Base-by-base conservation (phyloP, 2,329 filamentous ascomycete species). In the Penicillium sp. region DNA sequence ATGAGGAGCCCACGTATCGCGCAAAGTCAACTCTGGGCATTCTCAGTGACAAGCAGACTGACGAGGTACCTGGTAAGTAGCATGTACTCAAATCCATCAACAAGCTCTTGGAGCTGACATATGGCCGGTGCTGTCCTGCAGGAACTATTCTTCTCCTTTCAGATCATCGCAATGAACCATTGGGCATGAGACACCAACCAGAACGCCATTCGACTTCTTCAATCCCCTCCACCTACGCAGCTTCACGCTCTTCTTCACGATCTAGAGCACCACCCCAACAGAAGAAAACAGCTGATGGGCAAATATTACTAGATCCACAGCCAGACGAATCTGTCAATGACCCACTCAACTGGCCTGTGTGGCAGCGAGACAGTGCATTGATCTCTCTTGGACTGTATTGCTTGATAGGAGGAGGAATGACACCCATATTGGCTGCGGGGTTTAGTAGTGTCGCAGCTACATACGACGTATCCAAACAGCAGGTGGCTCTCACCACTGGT, bases 331-430 rank as follows among this genome's bases (percentile, higher is more conserved):
- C 87, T 0, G 74, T 78, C 42, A 96, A 97, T 55, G 91, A 97
- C 60, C 91, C 91, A 1, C 72, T 97, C 46, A 97, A 97, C 65
- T 97, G 91, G 91, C 83, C 87, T 0, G 72, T 77, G 6, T 88
- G 87, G 83, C 80, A 88, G 32, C 78, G 91, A 66, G 89, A 97
- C 66, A 68, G 77, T 20, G 88, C 91, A 0, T 70, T 97, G 51
- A 59, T 95, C 0, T 91, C 86, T 0, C 74, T 97, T 3, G 91
- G 91, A 1, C 85, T 95, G 60, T 95, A 95, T 69, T 95, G 89
- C 68, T 86, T 96, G 82, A 70, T 96, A 14, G 91, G 91, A 45
- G 91, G 91, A 32, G 91, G 91, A 35, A 94, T 95, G 74, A 96
- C 90, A 0, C 87, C 93, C 0, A 75, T 96, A 24, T 77, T 97